These are phyloP conservation scores for Lipomyces starkeyi DNA, from an alignment of 805 yeast species.

Conservation along the genomic window DNA sequence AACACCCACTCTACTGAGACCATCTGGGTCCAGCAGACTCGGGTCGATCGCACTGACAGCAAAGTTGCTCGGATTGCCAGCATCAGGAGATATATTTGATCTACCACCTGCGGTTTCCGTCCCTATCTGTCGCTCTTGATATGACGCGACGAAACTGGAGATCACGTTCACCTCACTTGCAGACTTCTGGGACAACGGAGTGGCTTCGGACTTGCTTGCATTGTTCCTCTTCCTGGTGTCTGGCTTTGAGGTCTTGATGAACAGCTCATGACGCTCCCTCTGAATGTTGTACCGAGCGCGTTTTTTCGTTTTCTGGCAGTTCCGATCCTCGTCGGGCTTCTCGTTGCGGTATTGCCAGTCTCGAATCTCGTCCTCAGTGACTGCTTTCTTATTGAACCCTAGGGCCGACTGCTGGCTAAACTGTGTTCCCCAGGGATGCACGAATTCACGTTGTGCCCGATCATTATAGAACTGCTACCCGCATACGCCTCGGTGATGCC, in stretches of 20 bases:
- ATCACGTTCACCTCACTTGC: constrained; percentile 2
- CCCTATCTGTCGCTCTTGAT: not conserved
- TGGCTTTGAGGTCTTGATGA: not conserved
- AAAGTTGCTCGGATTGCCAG: not conserved
- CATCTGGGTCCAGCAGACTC: not conserved
- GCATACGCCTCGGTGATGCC: not conserved
- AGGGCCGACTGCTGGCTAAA: not conserved
- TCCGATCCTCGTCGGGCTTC: not conserved
- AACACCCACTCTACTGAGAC: too few relatives aligned
- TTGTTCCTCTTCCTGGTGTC: not conserved
- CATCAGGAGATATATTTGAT: too few relatives aligned
- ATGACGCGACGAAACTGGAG: not conserved
- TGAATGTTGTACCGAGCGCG: not conserved
- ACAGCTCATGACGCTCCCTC: not conserved
- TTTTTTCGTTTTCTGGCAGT: not conserved
- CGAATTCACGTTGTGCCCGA: not conserved
- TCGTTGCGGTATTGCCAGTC: not conserved
- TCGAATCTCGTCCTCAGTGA: not conserved
- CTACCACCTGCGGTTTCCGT: not conserved
- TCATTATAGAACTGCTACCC: not conserved
- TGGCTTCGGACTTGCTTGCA: not conserved
- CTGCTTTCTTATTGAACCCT: not conserved
- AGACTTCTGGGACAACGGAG: not conserved
- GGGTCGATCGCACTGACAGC: not conserved
- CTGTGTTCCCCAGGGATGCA: not conserved